These are phyloP conservation scores for Lecanicillium sp. DNA, from an alignment of 2,329 filamentous ascomycete genomes.

Conservation along the genomic window DNA sequence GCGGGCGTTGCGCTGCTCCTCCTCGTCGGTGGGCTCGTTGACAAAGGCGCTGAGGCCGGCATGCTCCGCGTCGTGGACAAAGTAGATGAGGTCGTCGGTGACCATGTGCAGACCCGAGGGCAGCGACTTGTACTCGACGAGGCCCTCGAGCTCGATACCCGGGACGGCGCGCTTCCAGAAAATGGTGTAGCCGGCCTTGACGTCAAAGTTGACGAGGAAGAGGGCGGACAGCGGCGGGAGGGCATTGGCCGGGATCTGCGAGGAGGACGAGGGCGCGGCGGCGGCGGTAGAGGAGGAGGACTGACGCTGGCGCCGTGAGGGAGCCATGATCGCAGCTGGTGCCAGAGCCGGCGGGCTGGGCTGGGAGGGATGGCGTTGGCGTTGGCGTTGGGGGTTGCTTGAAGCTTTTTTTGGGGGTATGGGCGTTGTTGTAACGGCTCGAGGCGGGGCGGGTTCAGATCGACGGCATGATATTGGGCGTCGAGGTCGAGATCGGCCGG, in stretches of 20 bases:
- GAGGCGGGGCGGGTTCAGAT: no score
- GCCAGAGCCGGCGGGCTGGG: no score
- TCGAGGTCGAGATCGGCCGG: no score
- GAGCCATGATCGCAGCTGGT: constrained; percentile 27
- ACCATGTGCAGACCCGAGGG: constrained; percentile 91
- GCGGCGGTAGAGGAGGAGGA: constrained; percentile 31
- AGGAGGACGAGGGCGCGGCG: constrained; percentile 16
- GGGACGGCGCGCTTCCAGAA: constrained; percentile 72
- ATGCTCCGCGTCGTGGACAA: constrained; percentile 71
- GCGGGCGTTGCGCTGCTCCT: constrained; percentile 72
- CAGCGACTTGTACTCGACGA: constrained; percentile 92
- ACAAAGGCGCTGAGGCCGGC: constrained; percentile 89
- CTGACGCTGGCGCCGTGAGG: constrained; percentile 30
- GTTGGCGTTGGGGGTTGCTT: no score
- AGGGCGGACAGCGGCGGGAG: constrained; percentile 63
- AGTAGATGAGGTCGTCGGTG: constrained; percentile 84
- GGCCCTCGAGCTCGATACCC: constrained; percentile 69
- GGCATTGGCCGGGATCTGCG: constrained; percentile 25
- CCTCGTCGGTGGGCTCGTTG: constrained; percentile 71
- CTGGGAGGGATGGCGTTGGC: neutral
- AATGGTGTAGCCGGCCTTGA: constrained; percentile 86
- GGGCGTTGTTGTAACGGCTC: no score
- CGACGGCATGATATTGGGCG: no score
- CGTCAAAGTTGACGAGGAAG: constrained; percentile 87
- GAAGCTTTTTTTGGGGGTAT: no score